These are phyloP conservation scores for Colletotrichum agaves DNA, from an alignment of 2,329 filamentous ascomycete genomes.

Conservation along the genomic window DNA sequence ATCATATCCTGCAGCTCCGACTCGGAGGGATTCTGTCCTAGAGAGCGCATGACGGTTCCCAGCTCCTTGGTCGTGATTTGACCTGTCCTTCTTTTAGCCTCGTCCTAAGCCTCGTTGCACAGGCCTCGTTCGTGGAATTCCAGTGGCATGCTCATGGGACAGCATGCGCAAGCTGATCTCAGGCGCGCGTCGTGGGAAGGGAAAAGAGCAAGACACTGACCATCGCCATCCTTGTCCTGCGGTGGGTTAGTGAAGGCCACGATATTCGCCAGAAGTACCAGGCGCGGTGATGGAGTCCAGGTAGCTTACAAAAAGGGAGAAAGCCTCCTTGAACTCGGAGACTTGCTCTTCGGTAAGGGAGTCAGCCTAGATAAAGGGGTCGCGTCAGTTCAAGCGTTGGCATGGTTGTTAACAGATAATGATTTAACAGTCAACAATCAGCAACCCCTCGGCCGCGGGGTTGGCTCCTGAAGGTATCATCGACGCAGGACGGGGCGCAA, in stretches of 20 bases:
- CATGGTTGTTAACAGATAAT: conserved; percentile 6
- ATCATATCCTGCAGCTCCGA: conserved; percentile 94
- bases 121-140: neutral
- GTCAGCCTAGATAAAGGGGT: conserved; percentile 75
- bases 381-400: conserved; percentile 28
- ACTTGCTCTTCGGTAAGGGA: conserved; percentile 99
- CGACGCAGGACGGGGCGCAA: neutral
- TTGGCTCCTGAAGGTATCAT: neutral
- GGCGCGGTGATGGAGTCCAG: neutral
- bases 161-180: conserved; percentile 12
- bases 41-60: conserved; percentile 89
- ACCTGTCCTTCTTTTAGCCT: conserved; percentile 62
- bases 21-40: conserved; percentile 90
- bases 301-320: conserved; percentile 95
- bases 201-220: conserved; percentile 63
- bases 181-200: conserved; percentile 14
- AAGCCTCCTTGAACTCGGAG: conserved; percentile 99
- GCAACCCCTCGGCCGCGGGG: conserved; percentile 36
- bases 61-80: conserved; percentile 94
- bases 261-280: conserved; percentile 11
- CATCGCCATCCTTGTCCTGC: conserved; percentile 92
- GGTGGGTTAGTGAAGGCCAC: conserved; percentile 45
- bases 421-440: neutral
- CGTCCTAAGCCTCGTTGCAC: conserved; percentile 37
- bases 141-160: neutral